Conservation (phyloP, 1,284 basidiomycete genomes). For the Tilletia walkeri region DNA sequence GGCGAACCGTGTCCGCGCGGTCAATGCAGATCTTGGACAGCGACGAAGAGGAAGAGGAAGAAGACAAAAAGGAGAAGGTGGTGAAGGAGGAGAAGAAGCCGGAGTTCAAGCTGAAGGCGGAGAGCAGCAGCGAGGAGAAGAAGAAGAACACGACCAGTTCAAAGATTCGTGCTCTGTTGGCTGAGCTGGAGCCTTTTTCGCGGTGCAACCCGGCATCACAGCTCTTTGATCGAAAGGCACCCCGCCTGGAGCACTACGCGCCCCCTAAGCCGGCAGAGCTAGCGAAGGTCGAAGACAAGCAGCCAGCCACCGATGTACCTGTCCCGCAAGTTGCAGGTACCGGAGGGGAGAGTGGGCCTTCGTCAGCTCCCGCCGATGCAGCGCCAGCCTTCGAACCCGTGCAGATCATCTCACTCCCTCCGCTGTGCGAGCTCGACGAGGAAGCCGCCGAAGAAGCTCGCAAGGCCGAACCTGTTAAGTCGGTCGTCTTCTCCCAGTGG, state of each 20-base stretch:
- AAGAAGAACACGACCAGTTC: constrained; percentile 30
- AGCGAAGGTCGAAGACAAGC: neutral
- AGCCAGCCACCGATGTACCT: neutral
- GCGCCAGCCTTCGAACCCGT: constrained; percentile 28
- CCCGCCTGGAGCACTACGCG: constrained; percentile 43
- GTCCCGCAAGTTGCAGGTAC: too few species aligned
- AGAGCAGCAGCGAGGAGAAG: constrained; percentile 23
- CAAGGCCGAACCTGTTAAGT: constrained; percentile 44
- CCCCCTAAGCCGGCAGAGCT: constrained; percentile 24
- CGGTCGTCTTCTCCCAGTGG: constrained; percentile 60
- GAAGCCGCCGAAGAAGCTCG: constrained; percentile 24
- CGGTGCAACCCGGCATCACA: constrained; percentile 44
- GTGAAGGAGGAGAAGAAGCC: constrained; percentile 19
- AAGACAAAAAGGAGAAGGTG: neutral
- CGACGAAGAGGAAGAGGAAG: neutral
- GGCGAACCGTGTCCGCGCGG: too few species aligned
- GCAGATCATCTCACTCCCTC: constrained; percentile 30
- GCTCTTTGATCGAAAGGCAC: constrained; percentile 45
- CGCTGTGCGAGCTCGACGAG: constrained; percentile 1
- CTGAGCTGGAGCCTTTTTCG: constrained; percentile 49
- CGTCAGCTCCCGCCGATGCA: neutral
- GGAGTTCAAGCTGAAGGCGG: constrained; percentile 17
- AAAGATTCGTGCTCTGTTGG: constrained; percentile 50
- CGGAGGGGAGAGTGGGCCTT: neutral
- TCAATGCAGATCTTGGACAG: neutral